Evolutionary conservation across 2,329 filamentous ascomycete species (phyloP).

Genomic region (Nothomitra cinnamomea): DNA sequence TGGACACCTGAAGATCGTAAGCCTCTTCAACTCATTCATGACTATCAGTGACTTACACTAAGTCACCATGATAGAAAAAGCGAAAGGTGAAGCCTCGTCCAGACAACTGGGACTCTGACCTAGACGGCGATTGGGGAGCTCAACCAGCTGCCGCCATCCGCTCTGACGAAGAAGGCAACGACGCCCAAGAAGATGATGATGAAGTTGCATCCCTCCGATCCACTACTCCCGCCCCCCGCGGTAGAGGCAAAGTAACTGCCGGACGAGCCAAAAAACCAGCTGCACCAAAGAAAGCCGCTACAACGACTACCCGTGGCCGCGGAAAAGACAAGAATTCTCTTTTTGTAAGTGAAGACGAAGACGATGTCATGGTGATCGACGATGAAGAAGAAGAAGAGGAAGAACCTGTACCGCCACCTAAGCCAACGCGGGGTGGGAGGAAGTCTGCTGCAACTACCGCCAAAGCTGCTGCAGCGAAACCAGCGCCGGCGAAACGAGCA

Average conservation of each 20-base stretch:
- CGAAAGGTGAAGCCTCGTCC: conserved; percentile 57
- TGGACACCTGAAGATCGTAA: conserved; percentile 38
- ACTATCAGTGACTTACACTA: not conserved
- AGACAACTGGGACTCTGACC: conserved; percentile 71
- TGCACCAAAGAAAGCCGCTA: conserved; percentile 21
- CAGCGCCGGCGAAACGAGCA: conserved; percentile 11
- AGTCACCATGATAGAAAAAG: conserved; percentile 27
- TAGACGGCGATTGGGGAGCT: conserved; percentile 74
- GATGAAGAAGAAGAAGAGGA: conserved; percentile 33
- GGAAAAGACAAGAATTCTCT: conserved; percentile 6
- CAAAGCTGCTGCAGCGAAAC: conserved; percentile 13
- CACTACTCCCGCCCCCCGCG: conserved; percentile 13
- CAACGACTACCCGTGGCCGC: conserved; percentile 12
- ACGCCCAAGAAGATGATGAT: conserved; percentile 22
- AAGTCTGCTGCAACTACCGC: conserved; percentile 17
- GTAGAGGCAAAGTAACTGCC: conserved; percentile 9
- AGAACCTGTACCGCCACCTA: conserved; percentile 16
- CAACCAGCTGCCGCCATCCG: conserved; percentile 48
- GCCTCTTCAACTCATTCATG: conserved; percentile 8
- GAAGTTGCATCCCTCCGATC: conserved; percentile 13
- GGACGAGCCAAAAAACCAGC: conserved; percentile 18
- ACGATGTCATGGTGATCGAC: conserved; percentile 37
- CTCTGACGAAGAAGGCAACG: conserved; percentile 28
- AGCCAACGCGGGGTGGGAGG: conserved; percentile 16
- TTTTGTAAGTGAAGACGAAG: conserved; percentile 26